These are phyloP conservation scores for Malus sylvestris DNA, from an alignment of 306 rosid genomes.

Conservation along the genomic window DNA sequence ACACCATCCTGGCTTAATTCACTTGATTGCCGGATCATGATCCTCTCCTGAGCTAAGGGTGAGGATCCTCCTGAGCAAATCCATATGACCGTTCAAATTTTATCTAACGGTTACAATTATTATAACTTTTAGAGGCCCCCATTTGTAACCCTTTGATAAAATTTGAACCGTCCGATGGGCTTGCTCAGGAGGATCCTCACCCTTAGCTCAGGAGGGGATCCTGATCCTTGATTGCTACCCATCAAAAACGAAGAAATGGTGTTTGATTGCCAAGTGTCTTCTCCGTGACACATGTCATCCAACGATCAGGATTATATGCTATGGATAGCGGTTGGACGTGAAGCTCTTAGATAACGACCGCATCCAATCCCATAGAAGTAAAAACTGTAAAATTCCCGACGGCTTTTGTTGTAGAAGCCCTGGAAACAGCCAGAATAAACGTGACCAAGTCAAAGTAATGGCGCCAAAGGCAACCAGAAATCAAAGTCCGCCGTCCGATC, in stretches of 20 bases:
- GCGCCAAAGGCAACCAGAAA: conserved; percentile 58
- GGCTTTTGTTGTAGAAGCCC: background rate
- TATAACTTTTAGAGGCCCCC: no score
- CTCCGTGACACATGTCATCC: background rate
- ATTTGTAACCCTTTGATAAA: no score
- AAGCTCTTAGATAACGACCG: background rate
- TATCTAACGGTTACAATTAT: no score
- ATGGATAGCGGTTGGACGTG: background rate
- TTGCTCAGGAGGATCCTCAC: no score
- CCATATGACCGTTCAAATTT: no score
- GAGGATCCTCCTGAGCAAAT: no score
- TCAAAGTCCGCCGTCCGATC: conserved; percentile 22
- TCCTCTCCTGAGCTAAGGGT: no score
- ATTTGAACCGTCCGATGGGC: no score
- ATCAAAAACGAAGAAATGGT: background rate
- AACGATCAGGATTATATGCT: background rate
- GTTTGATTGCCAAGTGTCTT: background rate
- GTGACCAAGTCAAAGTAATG: conserved; percentile 17
- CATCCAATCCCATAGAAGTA: background rate
- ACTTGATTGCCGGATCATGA: background rate
- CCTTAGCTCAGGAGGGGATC: no score
- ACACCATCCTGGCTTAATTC: no score
- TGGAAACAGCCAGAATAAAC: background rate
- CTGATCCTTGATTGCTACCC: background rate
- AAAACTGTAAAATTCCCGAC: background rate